Evolutionary conservation across 2,329 filamentous ascomycete genomes (phyloP), one percentile per base, ranked within the genome.

Genomic region (Madurella mycetomatis): DNA sequence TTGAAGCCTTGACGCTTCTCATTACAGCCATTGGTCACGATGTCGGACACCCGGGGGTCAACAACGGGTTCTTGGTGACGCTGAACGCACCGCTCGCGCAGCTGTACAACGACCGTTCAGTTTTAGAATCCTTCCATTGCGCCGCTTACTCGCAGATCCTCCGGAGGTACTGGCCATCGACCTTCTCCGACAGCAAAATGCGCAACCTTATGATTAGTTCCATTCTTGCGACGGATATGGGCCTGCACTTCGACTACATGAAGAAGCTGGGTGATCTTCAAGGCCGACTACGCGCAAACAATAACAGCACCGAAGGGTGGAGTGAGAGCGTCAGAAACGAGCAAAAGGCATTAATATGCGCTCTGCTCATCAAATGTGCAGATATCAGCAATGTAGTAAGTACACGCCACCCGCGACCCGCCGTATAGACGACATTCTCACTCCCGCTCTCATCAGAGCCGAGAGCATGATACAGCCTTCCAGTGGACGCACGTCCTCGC

Each of bases 201-300:
- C 85, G 92, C 52, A 88, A 86, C 62, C 76, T 96, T 7, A 94
- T 97, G 86, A 97, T 96, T 64, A 96, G 90, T 69, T 94, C 90
- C n/a, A 97, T 99, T 56, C 76, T 99, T 19, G 90, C 94, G 2
- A 99, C 94, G 0, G 94, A 99, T 66, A 99, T 99, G 94, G 91
- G 91, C 8, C 74, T 96, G 7, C 94, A 99, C 71, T 95, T 95
- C 64, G 91, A 95, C 65, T 99, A 96, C 70, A 97, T 97, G 91
- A 86, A 86, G 66, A 88, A 87, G 67, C 76, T 97, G 41, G 84
- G 82, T n/a, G 85, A 86, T 59, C 72, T 95, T 49, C 90, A 96
- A 70, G 82, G 87, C 57, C 92, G 88, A 68, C 78, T 95, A 11
- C 79, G 84, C 41, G 82, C 83, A 40, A 85, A 84, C 62, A 77